Conservation (phyloP, 805 yeast genomes). For the Suhomyces pyralidae region DNA sequence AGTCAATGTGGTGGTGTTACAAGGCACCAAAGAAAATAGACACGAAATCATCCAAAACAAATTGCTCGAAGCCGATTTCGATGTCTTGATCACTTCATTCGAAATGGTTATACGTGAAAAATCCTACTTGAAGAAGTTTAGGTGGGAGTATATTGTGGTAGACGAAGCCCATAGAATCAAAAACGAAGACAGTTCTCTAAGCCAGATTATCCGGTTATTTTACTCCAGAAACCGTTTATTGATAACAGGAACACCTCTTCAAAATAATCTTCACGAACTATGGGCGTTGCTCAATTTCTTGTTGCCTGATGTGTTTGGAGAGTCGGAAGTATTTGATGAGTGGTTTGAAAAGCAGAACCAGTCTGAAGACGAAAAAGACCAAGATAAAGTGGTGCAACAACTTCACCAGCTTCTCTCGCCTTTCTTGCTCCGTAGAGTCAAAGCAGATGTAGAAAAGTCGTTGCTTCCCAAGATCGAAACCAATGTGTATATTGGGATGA, state of each 20-base stretch:
- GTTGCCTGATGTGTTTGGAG: slow-evolving; percentile 93
- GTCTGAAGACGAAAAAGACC: slow-evolving; percentile 36
- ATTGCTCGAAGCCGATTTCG: slow-evolving; percentile 74
- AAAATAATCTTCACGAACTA: slow-evolving; percentile 89
- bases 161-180: slow-evolving; percentile 98
- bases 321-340: slow-evolving; percentile 82
- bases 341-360: slow-evolving; percentile 69
- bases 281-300: slow-evolving; percentile 93
- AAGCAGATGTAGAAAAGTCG: slow-evolving; percentile 89
- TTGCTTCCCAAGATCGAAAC: slow-evolving; percentile 86
- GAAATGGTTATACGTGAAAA: slow-evolving; percentile 94
- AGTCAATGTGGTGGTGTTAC: slow-evolving; percentile 77
- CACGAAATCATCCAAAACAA: slow-evolving; percentile 53
- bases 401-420: slow-evolving; percentile 87
- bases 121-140: slow-evolving; percentile 68
- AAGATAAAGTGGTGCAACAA: slow-evolving; percentile 83
- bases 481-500: slow-evolving; percentile 89
- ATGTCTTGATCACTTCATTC: slow-evolving; percentile 85
- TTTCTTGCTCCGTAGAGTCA: slow-evolving; percentile 82
- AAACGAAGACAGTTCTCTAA: slow-evolving; percentile 86
- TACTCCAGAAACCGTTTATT: slow-evolving; percentile 80
- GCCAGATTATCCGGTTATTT: slow-evolving; percentile 88
- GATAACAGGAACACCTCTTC: slow-evolving; percentile 95
- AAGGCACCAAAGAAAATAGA: slow-evolving; percentile 87
- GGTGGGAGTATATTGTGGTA: slow-evolving; percentile 91